phyloP scores from a whole-genome alignment of 208 protist species.

The Crithidia thermophila region DNA sequence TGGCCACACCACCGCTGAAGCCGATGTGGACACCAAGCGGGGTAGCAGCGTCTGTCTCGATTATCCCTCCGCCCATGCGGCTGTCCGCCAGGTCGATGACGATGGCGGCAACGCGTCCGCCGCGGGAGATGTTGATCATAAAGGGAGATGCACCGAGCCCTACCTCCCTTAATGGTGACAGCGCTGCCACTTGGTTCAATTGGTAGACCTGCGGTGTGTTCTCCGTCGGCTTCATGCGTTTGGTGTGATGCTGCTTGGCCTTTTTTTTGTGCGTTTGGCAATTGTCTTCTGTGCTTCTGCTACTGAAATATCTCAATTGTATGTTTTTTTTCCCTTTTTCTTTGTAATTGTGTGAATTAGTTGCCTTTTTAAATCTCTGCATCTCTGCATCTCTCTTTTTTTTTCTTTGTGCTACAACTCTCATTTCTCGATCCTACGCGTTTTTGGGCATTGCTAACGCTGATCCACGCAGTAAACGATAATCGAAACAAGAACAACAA shows the following conservation, averaged over 20 bases:
- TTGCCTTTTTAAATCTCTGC: neutral
- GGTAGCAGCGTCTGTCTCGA: neutral
- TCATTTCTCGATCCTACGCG: neutral
- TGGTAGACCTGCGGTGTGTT: too few relatives aligned
- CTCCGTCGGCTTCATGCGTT: too few relatives aligned
- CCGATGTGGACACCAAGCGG: conserved; percentile 17
- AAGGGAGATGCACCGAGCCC: neutral
- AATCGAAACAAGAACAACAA: too few relatives aligned
- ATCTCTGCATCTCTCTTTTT: conserved; percentile 1
- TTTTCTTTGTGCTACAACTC: neutral
- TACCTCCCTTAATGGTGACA: neutral
- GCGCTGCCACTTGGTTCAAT: neutral
- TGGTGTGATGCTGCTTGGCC: neutral
- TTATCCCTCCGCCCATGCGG: conserved; percentile 27
- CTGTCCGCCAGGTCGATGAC: conserved; percentile 29
- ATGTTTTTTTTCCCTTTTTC: neutral
- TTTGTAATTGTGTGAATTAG: neutral
- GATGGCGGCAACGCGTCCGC: conserved; percentile 20
- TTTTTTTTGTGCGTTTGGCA: neutral
- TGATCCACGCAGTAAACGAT: too few relatives aligned
- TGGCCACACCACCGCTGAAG: conserved; percentile 19
- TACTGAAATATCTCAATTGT: neutral
- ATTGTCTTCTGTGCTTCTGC: neutral
- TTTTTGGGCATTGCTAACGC: too few relatives aligned
- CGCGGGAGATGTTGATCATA: neutral